Conservation (phyloP, 2,329 filamentous ascomycete genomes). For the Rutstroemia sp. region DNA sequence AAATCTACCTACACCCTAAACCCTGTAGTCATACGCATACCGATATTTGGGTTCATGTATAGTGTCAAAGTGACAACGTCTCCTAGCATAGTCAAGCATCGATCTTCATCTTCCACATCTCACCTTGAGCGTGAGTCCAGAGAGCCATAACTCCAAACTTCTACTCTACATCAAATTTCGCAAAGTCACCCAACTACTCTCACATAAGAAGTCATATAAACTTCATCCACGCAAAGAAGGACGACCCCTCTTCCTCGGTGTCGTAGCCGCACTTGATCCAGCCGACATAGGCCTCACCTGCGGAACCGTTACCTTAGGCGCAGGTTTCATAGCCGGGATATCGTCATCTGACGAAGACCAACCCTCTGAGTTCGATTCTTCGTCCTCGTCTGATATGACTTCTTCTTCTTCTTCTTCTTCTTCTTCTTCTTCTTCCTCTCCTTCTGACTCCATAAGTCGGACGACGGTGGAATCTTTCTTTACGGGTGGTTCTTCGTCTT, state of each 20-base stretch:
- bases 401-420: slow-evolving; percentile 1
- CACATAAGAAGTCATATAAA: too few species aligned
- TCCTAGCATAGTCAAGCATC: too few species aligned
- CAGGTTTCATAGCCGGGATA: slow-evolving; percentile 1
- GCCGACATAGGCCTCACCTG: neutral
- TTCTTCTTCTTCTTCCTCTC: neutral
- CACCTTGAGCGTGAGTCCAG: too few species aligned
- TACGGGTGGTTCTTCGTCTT: neutral
- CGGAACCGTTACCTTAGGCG: neutral
- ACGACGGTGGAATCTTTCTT: slow-evolving; percentile 24
- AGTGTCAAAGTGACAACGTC: too few species aligned
- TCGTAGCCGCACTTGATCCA: neutral
- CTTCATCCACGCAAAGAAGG: neutral
- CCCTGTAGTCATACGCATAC: too few species aligned
- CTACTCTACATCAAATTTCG: too few species aligned
- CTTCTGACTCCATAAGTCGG: slow-evolving; percentile 18
- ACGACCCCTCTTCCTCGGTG: neutral
- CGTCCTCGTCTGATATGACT: neutral
- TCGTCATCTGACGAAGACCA: slow-evolving; percentile 5
- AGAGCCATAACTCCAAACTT: too few species aligned
- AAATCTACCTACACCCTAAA: too few species aligned
- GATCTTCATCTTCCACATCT: too few species aligned
- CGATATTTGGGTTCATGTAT: too few species aligned
- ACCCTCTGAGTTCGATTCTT: slow-evolving; percentile 2
- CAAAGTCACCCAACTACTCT: too few species aligned